Conservation (phyloP, 352 stramenopile species). For the Pilasporangium apinafurcum region DNA sequence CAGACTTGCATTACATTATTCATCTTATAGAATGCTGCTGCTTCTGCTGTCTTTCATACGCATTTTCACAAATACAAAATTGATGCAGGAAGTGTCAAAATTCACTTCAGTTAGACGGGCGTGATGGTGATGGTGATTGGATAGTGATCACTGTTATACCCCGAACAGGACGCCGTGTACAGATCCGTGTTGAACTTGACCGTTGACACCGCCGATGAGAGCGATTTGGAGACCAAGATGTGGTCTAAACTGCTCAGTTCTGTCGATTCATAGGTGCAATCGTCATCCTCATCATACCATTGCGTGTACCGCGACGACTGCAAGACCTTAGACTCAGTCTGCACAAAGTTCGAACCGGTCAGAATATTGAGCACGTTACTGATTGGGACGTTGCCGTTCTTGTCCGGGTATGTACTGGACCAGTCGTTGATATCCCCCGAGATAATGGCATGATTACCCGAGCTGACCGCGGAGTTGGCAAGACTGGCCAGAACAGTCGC, state of each 20-base stretch:
- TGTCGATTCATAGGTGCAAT: slow-evolving; percentile 10
- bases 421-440: slow-evolving; percentile 29
- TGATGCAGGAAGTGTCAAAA: too few species aligned
- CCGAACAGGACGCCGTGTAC: slow-evolving; percentile 13
- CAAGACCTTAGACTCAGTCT: slow-evolving; percentile 1
- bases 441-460: slow-evolving; percentile 17
- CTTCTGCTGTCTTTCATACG: too few species aligned
- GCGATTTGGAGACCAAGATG: slow-evolving; percentile 25
- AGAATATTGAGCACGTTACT: slow-evolving; percentile 16
- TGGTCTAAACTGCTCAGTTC: slow-evolving; percentile 19
- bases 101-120: too few species aligned
- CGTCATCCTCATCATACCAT: slow-evolving; percentile 15
- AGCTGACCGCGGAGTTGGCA: neutral
- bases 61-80: too few species aligned
- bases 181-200: slow-evolving; percentile 18
- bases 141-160: slow-evolving; percentile 27
- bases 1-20: too few species aligned
- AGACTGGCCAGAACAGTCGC: slow-evolving; percentile 12
- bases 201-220: slow-evolving; percentile 8
- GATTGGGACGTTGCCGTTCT: slow-evolving; percentile 18
- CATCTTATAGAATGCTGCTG: too few species aligned
- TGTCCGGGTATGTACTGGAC: slow-evolving; percentile 8
- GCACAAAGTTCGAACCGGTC: slow-evolving; percentile 6
- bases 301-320: slow-evolving; percentile 10
- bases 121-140: slow-evolving; percentile 20